Evolutionary conservation across 768 basidiomycete species (phyloP), one percentile per base, ranked within the genome.

Genomic region (Termitomyces sp.): DNA sequence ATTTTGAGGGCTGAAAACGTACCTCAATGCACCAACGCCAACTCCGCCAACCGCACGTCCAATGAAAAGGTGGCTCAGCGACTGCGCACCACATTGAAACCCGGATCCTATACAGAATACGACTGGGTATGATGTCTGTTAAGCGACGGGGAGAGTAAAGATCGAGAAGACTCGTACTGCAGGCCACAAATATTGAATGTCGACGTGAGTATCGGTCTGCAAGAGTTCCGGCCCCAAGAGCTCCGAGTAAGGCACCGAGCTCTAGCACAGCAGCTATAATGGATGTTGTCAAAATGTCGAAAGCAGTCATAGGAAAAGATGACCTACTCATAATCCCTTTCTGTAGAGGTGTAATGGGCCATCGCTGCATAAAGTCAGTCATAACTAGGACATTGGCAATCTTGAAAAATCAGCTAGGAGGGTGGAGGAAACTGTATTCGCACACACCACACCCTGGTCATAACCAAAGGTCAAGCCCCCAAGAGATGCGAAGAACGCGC

Each of bases 311-410:
- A 40, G 14, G 3, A 13, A 37, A 1, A 22, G 14, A 51, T 9
- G 32, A 76, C 83, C 56, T 65, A 92, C 91, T 93, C 82, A 92
- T 88, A 20, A 82, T 71, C 5, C 91, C 91, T 64, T 84, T 86
- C 72, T 92, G 84, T 72, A 87, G 76, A 0, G 90, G 80, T 5
- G 85, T 83, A 2, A 90, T 72, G 5, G 87, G 87, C 85, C 88
- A 93, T 9, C 84, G 78, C 49, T 72, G 62, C 27, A 82, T 62
- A 63, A 93, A 93, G 63, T 91, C 87, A 40, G 77, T 74, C 91
- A 93, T 93, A 13, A 93, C 89, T 13, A 93, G 78, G 14, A 93
- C 85, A 68, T 93, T 93, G 3, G 91, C 88, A 62, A 93, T 91
- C 80, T 82, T 24, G 34, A 6, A 18, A 45, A 13, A 51, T 34